Evolutionary conservation across 768 basidiomycete genomes (phyloP).

Genomic region (Boletus pseudopeckii): DNA sequence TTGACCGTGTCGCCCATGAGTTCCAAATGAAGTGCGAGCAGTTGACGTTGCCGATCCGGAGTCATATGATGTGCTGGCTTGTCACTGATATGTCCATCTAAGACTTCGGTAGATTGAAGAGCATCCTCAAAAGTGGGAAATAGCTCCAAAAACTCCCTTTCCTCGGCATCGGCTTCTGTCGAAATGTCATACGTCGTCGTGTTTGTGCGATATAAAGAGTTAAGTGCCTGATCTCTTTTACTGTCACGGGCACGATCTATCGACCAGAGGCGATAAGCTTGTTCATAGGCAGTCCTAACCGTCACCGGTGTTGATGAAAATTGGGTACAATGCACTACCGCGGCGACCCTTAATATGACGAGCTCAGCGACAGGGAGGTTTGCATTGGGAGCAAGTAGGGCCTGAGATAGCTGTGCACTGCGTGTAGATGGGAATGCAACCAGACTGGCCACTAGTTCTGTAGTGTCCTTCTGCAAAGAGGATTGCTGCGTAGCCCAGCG

Average conservation of each 20-base stretch:
- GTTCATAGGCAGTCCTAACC: slow-evolving; percentile 59
- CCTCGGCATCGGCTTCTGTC: slow-evolving; percentile 74
- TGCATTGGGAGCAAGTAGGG: slow-evolving; percentile 11
- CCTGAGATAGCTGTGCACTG: slow-evolving; percentile 38
- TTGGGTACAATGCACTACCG: slow-evolving; percentile 28
- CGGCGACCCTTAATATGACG: slow-evolving; percentile 45
- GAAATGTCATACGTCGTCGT: slow-evolving; percentile 49
- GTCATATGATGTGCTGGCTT: slow-evolving; percentile 29
- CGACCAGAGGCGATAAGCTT: slow-evolving; percentile 76
- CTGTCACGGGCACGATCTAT: slow-evolving; percentile 71
- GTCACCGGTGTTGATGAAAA: slow-evolving; percentile 1
- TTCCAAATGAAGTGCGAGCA: slow-evolving; percentile 48
- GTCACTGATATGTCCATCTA: background rate
- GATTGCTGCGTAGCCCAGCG: slow-evolving; percentile 26
- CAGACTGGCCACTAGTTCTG: slow-evolving; percentile 33
- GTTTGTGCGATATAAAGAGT: slow-evolving; percentile 73
- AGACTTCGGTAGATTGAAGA: slow-evolving; percentile 31
- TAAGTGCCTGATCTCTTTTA: slow-evolving; percentile 58
- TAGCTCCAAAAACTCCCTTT: slow-evolving; percentile 74
- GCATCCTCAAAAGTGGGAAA: slow-evolving; percentile 83
- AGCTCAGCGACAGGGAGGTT: slow-evolving; percentile 27
- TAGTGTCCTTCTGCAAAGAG: slow-evolving; percentile 16
- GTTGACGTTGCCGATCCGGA: slow-evolving; percentile 26
- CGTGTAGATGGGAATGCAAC: slow-evolving; percentile 53
- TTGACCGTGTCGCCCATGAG: slow-evolving; percentile 32